Percentiles rank a stretch among this genome's conserved stretches.
Evolutionary conservation across 352 stramenopile genomes (phyloP).

Genomic region (Pythium diclinum): DNA sequence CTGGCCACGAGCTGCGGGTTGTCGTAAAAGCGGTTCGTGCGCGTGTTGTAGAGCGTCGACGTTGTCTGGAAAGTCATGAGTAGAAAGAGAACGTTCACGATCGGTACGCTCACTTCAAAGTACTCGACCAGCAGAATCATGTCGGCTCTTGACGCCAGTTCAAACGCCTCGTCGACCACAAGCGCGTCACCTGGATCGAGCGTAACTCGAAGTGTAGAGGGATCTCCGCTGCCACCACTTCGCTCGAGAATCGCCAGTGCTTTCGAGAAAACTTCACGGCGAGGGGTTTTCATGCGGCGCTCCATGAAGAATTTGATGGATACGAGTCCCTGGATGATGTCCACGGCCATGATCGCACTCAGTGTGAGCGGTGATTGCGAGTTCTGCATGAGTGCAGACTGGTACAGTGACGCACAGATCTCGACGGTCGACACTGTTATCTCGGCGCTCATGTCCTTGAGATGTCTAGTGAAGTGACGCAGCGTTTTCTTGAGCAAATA

Average conservation of each 20-base stretch:
- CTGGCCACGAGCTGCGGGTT: conserved; percentile 1
- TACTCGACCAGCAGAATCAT: conserved; percentile 25
- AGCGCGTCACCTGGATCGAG: not conserved
- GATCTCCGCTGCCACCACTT: not conserved
- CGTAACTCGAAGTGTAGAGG: not conserved
- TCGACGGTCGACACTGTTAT: conserved; percentile 20
- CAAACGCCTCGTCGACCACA: conserved; percentile 12
- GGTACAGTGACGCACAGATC: conserved; percentile 28
- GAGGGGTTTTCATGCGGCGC: conserved; percentile 5
- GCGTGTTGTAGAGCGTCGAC: conserved; percentile 20
- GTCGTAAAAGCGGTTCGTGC: conserved; percentile 18
- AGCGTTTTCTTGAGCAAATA: conserved; percentile 17
- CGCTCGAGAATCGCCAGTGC: conserved; percentile 4
- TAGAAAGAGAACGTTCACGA: conserved; percentile 16
- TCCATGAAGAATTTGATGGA: conserved; percentile 22
- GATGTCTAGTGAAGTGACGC: not conserved
- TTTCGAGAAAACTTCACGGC: not conserved
- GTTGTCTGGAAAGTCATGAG: conserved; percentile 10
- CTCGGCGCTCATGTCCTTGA: conserved; percentile 18
- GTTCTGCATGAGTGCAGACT: conserved; percentile 25
- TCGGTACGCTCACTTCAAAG: conserved; percentile 21
- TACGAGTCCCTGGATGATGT: conserved; percentile 18
- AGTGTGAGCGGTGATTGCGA: conserved; percentile 6
- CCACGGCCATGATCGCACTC: conserved; percentile 21
- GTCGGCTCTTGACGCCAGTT: conserved; percentile 9